Evolutionary conservation across 192 early-diverging fungal species (phyloP), one percentile per base, ranked within the genome.

Genomic region (Coemansia pectinata): DNA sequence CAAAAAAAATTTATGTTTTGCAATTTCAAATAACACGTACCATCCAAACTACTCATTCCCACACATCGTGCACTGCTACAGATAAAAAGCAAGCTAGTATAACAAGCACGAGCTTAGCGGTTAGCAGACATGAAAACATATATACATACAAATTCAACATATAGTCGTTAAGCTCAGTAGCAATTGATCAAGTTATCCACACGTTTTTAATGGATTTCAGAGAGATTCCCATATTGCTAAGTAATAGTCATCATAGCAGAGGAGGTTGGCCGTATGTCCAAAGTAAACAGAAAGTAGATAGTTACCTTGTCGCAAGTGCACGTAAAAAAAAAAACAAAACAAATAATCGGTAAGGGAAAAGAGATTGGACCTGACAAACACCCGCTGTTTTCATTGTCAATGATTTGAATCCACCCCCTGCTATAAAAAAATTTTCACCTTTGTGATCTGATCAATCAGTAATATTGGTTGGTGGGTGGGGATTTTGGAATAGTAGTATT

Each of bases 161-260:
- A 31, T 36, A 50, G n/a, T 44, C 19, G 5, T 50, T 52, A 17
- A 38, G 36, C 36, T 68, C 66, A 68, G 66, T 52, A 58, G 66
- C 66, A 68, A 68, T 59, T 59, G 66, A 68, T 68, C 66, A 55
- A 59, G 52, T 68, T 59, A 68, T 68, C 66, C 47, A 59, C 66
- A 68, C 15, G 48, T 42, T 58, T 42, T 57, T 59, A 69, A 38
- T 66, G 65, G 58, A 69, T 44, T 69, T 69, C 67, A 61, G 67
- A 68, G 66, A 68, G 66, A 68, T 68, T 68, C 66, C 66, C 66
- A 68, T 68, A 59, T 68, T 69, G 67, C 67, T 69, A 47, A 36
- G 31, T 63, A 44, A 45, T 44, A 31, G 62, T 63, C 62, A 63
- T 63, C 62, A 63, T 47, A 44, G 41, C 36, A 61, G 62, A n/a